Conservation (phyloP, 768 basidiomycete species). For the Amanita polypyramis region DNA sequence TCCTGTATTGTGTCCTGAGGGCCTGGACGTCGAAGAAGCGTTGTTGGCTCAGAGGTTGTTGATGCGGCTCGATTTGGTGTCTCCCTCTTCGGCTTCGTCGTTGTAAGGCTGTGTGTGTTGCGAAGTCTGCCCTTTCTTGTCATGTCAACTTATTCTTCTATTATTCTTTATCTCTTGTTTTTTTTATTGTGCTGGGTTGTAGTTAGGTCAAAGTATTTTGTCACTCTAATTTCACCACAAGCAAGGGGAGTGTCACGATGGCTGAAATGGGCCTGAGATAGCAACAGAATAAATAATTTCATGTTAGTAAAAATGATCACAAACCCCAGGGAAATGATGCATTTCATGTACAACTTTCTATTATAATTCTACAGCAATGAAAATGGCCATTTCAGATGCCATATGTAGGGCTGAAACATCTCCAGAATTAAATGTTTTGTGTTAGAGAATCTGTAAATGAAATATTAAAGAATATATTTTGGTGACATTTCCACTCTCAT, state of each 20-base stretch:
- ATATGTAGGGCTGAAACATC: no score
- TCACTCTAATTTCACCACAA: no score
- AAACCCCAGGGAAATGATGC: no score
- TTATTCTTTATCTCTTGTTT: no score
- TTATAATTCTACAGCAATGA: background rate
- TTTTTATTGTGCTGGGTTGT: no score
- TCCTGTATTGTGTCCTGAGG: conserved; percentile 14
- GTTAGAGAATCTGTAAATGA: background rate
- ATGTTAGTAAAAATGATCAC: no score
- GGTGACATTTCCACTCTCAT: background rate
- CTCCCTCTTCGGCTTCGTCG: background rate
- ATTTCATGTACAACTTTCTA: conserved; percentile 1
- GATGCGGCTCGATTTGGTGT: conserved; percentile 16
- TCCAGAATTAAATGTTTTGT: conserved; percentile 3
- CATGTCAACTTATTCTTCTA: no score
- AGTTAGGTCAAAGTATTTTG: background rate
- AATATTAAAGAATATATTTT: background rate
- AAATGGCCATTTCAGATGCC: background rate
- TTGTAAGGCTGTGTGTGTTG: background rate
- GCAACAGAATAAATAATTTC: no score
- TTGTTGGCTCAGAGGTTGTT: conserved; percentile 23
- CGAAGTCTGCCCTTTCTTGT: no score
- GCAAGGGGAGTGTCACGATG: background rate
- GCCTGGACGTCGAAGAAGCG: conserved; percentile 23
- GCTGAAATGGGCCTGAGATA: background rate